Evolutionary conservation across 1,139 yeast species (phyloP).

Genomic region (Candida anutae): DNA sequence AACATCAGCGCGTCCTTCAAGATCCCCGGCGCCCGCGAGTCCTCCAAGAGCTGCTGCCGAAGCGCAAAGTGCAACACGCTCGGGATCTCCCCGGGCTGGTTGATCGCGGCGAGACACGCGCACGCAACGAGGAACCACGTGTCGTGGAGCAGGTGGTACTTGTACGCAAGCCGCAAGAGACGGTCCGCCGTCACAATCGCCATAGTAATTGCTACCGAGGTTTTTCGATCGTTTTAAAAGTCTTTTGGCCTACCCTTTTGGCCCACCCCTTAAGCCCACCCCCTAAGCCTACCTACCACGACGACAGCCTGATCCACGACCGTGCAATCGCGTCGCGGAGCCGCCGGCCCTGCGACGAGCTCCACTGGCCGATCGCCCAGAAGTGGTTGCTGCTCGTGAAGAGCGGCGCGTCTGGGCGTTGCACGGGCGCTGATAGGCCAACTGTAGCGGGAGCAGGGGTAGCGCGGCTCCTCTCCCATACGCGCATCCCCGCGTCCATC

Average conservation of each 20-base stretch:
- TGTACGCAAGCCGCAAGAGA: slow-evolving; percentile 49
- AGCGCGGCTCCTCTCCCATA: slow-evolving; percentile 42
- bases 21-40: slow-evolving; percentile 16
- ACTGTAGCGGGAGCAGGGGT: not conserved
- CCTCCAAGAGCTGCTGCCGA: slow-evolving; percentile 38
- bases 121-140: slow-evolving; percentile 78
- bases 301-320: slow-evolving; percentile 33
- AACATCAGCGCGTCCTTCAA: slow-evolving; percentile 25
- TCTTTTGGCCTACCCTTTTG: not conserved
- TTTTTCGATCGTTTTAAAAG: not conserved
- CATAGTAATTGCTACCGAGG: slow-evolving; percentile 4
- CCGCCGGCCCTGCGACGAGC: slow-evolving; percentile 32
- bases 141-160: slow-evolving; percentile 34
- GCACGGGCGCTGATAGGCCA: slow-evolving; percentile 2
- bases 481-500: slow-evolving; percentile 43
- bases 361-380: slow-evolving; percentile 66
- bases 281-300: slow-evolving; percentile 3
- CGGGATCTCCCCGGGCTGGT: slow-evolving; percentile 77
- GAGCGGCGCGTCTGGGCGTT: slow-evolving; percentile 31
- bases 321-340: slow-evolving; percentile 47
- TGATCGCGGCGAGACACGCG: slow-evolving; percentile 74
- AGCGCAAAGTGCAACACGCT: slow-evolving; percentile 67
- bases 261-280: not conserved
- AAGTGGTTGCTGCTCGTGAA: slow-evolving; percentile 44
- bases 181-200: slow-evolving; percentile 52